Percentiles rank a stretch among this genome's conserved stretches.
phyloP scores from a whole-genome alignment of 2,329 filamentous ascomycete genomes.

The Diaporthe vaccinii region DNA sequence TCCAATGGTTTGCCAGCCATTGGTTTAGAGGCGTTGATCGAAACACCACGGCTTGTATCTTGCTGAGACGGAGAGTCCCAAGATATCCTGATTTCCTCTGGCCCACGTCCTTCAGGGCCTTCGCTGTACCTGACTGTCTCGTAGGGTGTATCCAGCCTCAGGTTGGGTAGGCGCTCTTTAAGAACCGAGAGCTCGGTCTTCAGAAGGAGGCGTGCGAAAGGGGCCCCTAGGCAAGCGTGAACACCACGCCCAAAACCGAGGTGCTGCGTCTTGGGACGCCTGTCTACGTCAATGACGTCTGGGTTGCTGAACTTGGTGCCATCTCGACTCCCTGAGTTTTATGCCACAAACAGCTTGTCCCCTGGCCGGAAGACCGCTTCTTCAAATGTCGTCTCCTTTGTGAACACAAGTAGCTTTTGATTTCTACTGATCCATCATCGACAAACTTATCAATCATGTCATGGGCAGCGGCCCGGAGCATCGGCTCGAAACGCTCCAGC shows the following conservation, averaged over 20 bases:
- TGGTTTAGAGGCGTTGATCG: background rate
- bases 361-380: background rate
- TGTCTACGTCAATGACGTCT: background rate
- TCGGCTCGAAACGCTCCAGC: conserved; percentile 11
- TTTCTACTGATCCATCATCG: background rate
- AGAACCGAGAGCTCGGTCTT: background rate
- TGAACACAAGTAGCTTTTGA: background rate
- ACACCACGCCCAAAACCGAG: background rate
- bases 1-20: background rate
- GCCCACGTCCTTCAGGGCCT: background rate
- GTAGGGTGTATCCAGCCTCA: background rate
- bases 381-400: background rate
- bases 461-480: conserved; percentile 3
- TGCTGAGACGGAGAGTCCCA: background rate
- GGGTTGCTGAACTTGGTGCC: background rate
- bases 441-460: conserved; percentile 10
- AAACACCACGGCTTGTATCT: background rate
- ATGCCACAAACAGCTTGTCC: background rate
- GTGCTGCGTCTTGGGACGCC: background rate
- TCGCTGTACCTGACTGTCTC: background rate
- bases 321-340: conserved; percentile 3
- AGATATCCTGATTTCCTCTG: background rate
- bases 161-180: background rate
- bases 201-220: background rate
- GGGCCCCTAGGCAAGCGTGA: background rate